These are phyloP conservation scores for Corynespora cassiicola DNA, from an alignment of 2,329 filamentous ascomycete genomes.

Conservation along the genomic window DNA sequence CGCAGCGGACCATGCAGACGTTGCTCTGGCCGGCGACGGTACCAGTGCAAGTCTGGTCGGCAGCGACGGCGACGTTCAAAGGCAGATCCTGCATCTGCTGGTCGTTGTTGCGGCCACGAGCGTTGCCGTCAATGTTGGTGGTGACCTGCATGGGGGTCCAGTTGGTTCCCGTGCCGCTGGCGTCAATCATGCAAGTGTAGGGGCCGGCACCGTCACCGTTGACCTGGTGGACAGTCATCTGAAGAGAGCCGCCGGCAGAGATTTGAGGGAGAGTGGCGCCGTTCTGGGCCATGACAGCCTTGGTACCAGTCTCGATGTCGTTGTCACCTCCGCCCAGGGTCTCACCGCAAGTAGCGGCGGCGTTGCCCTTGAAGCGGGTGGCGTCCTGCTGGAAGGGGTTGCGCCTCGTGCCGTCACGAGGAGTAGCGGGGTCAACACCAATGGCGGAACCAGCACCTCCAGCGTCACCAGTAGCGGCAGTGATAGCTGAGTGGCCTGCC, in stretches of 20 bases:
- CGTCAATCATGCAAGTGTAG: constrained; percentile 70
- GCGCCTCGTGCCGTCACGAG: constrained; percentile 66
- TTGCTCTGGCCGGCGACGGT: constrained; percentile 65
- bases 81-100: constrained; percentile 47
- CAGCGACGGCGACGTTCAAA: constrained; percentile 65
- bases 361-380: constrained; percentile 65
- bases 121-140: constrained; percentile 59
- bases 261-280: constrained; percentile 66
- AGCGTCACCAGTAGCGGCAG: constrained; percentile 62
- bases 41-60: constrained; percentile 64
- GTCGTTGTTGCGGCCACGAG: constrained; percentile 52
- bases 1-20: constrained; percentile 68
- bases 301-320: constrained; percentile 62
- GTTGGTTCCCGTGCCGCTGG: constrained; percentile 61
- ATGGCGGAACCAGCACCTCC: constrained; percentile 60
- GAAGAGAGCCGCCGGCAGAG: constrained; percentile 61
- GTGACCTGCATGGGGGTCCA: constrained; percentile 64
- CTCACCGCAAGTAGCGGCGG: constrained; percentile 63
- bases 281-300: constrained; percentile 64
- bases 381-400: constrained; percentile 69
- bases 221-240: constrained; percentile 72
- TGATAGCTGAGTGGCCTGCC: constrained; percentile 67
- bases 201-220: constrained; percentile 72
- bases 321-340: constrained; percentile 64
- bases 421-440: constrained; percentile 63